These are phyloP conservation scores for Suillus tomentosus DNA, from an alignment of 768 basidiomycete genomes.

Conservation along the genomic window DNA sequence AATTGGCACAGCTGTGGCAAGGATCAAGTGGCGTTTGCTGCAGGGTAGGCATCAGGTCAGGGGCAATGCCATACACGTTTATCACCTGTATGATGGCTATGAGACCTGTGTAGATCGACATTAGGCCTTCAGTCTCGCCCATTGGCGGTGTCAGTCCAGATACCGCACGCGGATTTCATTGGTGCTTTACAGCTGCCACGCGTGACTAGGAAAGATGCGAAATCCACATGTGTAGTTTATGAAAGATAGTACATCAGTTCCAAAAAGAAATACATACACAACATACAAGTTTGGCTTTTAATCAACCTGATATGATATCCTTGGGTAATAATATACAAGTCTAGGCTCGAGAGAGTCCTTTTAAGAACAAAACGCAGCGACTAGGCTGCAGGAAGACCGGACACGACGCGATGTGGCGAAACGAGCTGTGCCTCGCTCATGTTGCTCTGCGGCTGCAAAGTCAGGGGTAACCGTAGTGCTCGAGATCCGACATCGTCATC, in stretches of 20 bases:
- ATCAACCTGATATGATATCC: constrained; percentile 3
- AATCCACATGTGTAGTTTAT: constrained; percentile 9
- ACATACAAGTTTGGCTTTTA: constrained; percentile 18
- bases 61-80: neutral
- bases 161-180: constrained; percentile 1
- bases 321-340: constrained; percentile 6
- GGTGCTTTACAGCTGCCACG: constrained; percentile 2
- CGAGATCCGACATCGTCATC: constrained; percentile 19
- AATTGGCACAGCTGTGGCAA: constrained; percentile 16
- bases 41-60: neutral
- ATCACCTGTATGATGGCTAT: neutral
- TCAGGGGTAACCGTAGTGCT: constrained; percentile 18
- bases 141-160: constrained; percentile 3
- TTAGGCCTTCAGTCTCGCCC: neutral
- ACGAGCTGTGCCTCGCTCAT: constrained; percentile 54
- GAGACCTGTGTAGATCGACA: constrained; percentile 3
- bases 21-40: constrained; percentile 28
- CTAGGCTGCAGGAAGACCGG: constrained; percentile 16
- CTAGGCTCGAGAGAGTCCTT: constrained; percentile 8
- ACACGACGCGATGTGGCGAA: constrained; percentile 18
- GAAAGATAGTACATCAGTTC: constrained; percentile 19
- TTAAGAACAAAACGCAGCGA: constrained; percentile 1
- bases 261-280: constrained; percentile 22
- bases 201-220: constrained; percentile 9
- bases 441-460: constrained; percentile 23